A percentile compares a stretch with the other conserved stretches of the same genome.
Conservation (phyloP, 1,284 basidiomycete genomes). For the Stygiomarasmius scandens region DNA sequence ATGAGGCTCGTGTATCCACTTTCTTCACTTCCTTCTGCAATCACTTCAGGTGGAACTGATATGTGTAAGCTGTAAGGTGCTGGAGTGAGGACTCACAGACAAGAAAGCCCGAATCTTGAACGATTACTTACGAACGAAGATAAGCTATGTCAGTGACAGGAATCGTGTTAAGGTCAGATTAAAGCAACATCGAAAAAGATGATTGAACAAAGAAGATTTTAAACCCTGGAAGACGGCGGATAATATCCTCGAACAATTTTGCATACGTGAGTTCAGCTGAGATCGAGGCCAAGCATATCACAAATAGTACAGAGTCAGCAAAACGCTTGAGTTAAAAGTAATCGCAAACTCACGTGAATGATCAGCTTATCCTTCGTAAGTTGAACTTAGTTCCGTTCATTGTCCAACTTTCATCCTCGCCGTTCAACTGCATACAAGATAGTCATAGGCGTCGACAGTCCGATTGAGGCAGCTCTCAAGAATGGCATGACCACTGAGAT, state of each 20-base stretch:
- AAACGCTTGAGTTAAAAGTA: no score
- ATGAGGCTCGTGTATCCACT: slow-evolving; percentile 18
- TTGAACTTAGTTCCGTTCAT: no score
- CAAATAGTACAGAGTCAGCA: no score
- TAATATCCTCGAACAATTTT: slow-evolving; percentile 37
- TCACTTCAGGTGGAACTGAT: no score
- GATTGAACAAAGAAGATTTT: slow-evolving; percentile 33
- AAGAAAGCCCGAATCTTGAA: slow-evolving; percentile 25
- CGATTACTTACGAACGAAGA: slow-evolving; percentile 27
- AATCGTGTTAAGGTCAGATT: not conserved
- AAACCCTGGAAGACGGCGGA: slow-evolving; percentile 37
- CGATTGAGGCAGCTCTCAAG: slow-evolving; percentile 27
- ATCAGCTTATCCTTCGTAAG: slow-evolving; percentile 27
- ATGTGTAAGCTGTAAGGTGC: no score
- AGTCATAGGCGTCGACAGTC: slow-evolving; percentile 35
- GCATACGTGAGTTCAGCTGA: slow-evolving; percentile 27
- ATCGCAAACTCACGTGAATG: slow-evolving; percentile 30
- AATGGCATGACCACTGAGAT: slow-evolving; percentile 9
- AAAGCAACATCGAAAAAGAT: no score
- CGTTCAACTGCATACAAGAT: slow-evolving; percentile 32
- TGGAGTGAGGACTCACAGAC: no score
- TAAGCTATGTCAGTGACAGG: no score
- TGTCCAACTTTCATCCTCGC: slow-evolving; percentile 29
- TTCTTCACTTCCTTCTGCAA: slow-evolving; percentile 13
- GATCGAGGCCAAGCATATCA: no score